Percentiles rank a stretch among this genome's conserved stretches.
phyloP scores from a whole-genome alignment of 1,284 basidiomycete species.

The Naganishia albida region DNA sequence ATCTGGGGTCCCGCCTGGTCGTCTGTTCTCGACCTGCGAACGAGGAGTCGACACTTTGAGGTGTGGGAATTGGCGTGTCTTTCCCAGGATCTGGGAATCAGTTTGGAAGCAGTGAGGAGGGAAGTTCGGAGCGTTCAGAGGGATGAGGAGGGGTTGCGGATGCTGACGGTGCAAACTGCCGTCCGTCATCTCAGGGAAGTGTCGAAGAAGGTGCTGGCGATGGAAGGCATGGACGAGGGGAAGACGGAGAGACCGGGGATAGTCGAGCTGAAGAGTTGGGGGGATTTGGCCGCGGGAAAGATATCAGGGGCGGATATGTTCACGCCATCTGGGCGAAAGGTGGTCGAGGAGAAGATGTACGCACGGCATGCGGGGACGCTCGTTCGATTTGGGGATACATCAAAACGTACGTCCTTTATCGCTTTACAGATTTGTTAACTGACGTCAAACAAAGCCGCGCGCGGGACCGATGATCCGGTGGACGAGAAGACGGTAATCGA shows the following conservation, averaged over 20 bases:
- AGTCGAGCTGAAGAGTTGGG: not conserved
- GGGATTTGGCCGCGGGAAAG: not conserved
- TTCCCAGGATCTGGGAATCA: not conserved
- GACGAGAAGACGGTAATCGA: too few relatives aligned
- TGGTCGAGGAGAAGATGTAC: not conserved
- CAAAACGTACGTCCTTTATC: not conserved
- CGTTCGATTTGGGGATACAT: not conserved
- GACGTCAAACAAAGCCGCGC: too few relatives aligned
- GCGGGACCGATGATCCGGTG: too few relatives aligned
- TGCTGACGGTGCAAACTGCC: not conserved
- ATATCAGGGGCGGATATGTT: not conserved
- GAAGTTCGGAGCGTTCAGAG: not conserved
- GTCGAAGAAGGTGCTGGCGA: not conserved
- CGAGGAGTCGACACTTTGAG: not conserved
- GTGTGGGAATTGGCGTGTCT: conserved; percentile 7
- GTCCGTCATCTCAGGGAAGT: not conserved
- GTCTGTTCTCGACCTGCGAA: not conserved
- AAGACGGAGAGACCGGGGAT: not conserved
- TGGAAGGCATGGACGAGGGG: not conserved
- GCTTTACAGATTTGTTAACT: not conserved
- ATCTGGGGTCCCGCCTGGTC: conserved; percentile 12
- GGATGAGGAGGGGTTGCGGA: not conserved
- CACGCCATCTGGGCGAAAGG: not conserved
- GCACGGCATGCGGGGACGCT: not conserved
- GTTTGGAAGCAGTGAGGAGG: not conserved